A percentile compares a stretch with the other conserved stretches of the same genome.
phyloP scores from a whole-genome alignment of 371 early-diverging fungal genomes.

The Circinella minor region DNA sequence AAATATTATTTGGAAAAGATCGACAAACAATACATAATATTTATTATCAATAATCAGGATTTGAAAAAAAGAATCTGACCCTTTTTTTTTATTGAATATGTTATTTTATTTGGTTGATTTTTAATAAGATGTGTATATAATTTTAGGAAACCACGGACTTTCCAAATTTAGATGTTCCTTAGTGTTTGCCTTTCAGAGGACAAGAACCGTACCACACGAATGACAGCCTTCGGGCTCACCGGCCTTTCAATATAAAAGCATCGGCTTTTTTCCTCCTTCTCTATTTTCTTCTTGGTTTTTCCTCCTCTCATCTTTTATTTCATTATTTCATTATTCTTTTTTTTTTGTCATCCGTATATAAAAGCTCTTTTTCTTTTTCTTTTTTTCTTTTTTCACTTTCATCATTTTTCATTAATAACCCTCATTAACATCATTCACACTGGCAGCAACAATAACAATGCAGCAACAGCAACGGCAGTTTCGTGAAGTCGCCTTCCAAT shows the following conservation, averaged over 20 bases:
- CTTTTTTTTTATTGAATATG: not conserved
- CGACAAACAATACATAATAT: too few species aligned
- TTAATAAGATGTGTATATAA: not conserved
- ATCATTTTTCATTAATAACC: not conserved
- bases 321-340: not conserved
- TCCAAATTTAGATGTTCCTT: conserved; percentile 5
- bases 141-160: not conserved
- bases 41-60: too few species aligned
- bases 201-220: conserved; percentile 5
- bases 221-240: conserved; percentile 7
- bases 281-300: not conserved
- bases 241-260: not conserved
- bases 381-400: not conserved
- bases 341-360: not conserved
- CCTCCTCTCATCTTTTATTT: not conserved
- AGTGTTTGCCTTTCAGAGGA: not conserved
- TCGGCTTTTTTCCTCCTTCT: not conserved
- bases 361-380: not conserved
- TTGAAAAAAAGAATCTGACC: too few species aligned
- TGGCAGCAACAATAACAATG: not conserved
- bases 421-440: not conserved
- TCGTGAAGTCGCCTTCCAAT: conserved; percentile 6
- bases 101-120: not conserved
- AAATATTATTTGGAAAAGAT: too few species aligned
- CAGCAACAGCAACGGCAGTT: conserved; percentile 5